Percentiles rank a stretch among this genome's conserved stretches.
These are phyloP conservation scores for Sutorius australiensis DNA, from an alignment of 768 basidiomycete genomes.

Conservation along the genomic window DNA sequence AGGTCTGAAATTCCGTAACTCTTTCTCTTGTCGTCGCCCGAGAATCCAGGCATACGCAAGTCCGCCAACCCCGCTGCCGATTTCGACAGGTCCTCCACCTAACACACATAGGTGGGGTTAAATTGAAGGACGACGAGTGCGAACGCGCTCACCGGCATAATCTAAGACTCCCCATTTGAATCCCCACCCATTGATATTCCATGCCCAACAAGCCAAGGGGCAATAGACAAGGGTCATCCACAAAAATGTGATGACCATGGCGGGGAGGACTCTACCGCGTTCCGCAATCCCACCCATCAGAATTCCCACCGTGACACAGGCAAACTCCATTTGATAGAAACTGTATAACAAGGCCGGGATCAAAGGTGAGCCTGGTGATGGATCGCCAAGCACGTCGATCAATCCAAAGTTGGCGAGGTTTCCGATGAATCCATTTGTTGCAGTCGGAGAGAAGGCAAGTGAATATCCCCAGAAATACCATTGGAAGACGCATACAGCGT, in stretches of 20 bases:
- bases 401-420: conserved; percentile 79
- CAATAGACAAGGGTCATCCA: conserved; percentile 90
- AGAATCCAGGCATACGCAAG: conserved; percentile 86
- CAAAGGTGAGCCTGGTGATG: conserved; percentile 75
- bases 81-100: conserved; percentile 88
- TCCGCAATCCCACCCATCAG: conserved; percentile 81
- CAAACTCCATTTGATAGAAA: conserved; percentile 87
- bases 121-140: not conserved
- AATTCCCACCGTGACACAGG: conserved; percentile 75
- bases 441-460: conserved; percentile 75
- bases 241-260: conserved; percentile 74
- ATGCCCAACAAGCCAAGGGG: conserved; percentile 83
- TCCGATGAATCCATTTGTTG: conserved; percentile 73
- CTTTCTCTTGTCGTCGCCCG: conserved; percentile 71
- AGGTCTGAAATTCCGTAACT: conserved; percentile 76
- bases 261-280: conserved; percentile 78
- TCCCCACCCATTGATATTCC: conserved; percentile 81
- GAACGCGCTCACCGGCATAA: conserved; percentile 62
- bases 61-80: conserved; percentile 79
- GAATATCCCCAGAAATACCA: conserved; percentile 86
- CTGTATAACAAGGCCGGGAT: conserved; percentile 81
- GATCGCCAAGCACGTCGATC: conserved; percentile 61
- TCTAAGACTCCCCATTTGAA: conserved; percentile 83
- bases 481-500: conserved; percentile 73
- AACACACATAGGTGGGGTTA: not conserved